phyloP scores from a whole-genome alignment of 2,329 filamentous ascomycete species.

The Xylariaceae sp. region DNA sequence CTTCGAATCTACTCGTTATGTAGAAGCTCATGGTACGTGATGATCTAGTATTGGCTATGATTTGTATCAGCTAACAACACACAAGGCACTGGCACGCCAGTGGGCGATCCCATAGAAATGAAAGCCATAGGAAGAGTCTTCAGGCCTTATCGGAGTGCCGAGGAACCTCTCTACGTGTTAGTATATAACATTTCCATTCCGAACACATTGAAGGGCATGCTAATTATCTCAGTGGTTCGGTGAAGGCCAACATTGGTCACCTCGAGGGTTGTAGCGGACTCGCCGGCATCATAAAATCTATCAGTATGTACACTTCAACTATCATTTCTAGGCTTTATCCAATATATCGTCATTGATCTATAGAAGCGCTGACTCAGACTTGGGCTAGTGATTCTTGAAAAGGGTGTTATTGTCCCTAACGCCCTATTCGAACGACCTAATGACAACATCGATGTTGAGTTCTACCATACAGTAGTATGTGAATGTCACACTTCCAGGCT shows the following conservation, averaged over 20 bases:
- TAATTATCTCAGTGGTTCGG: slow-evolving; percentile 30
- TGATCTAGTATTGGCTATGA: neutral
- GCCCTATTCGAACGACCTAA: slow-evolving; percentile 39
- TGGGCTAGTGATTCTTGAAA: slow-evolving; percentile 40
- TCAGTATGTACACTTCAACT: slow-evolving; percentile 31
- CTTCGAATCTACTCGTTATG: slow-evolving; percentile 36
- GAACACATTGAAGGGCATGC: neutral
- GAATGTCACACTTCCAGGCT: too few relatives aligned
- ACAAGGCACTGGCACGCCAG: slow-evolving; percentile 50
- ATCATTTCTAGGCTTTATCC: neutral
- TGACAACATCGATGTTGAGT: slow-evolving; percentile 34
- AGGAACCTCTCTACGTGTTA: slow-evolving; percentile 39
- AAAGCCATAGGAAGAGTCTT: slow-evolving; percentile 46
- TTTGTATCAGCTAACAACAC: slow-evolving; percentile 5
- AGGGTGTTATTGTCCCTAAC: slow-evolving; percentile 41
- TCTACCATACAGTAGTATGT: slow-evolving; percentile 36
- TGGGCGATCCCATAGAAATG: slow-evolving; percentile 52
- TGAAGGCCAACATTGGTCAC: slow-evolving; percentile 40
- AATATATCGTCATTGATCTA: neutral
- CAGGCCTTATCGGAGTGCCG: slow-evolving; percentile 22
- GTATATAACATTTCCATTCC: slow-evolving; percentile 16
- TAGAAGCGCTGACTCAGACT: neutral
- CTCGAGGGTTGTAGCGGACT: slow-evolving; percentile 39
- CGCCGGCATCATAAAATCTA: slow-evolving; percentile 42
- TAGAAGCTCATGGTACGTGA: slow-evolving; percentile 42